A percentile compares a stretch with the other conserved stretches of the same genome.
Evolutionary conservation across 2,329 filamentous ascomycete genomes (phyloP).

Genomic region (Ophiostoma piceae): DNA sequence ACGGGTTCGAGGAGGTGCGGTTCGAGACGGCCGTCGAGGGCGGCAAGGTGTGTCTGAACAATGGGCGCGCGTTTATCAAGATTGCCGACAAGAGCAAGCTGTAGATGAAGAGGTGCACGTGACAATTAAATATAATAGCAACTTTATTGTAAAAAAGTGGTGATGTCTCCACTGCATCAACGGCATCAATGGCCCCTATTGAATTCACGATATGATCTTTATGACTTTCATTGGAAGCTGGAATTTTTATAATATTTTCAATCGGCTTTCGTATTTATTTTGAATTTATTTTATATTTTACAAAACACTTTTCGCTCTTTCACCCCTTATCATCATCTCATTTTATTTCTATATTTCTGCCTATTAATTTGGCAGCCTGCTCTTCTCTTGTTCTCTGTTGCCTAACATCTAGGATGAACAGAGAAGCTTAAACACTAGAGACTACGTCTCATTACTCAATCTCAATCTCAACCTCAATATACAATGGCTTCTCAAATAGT

Average conservation of each 20-base stretch:
- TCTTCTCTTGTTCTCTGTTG: background rate
- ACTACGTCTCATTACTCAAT: too few relatives aligned
- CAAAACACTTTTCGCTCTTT: too few relatives aligned
- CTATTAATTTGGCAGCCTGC: slow-evolving; percentile 1
- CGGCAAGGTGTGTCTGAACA: slow-evolving; percentile 80
- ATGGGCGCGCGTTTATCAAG: slow-evolving; percentile 76
- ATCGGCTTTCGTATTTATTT: background rate
- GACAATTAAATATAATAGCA: slow-evolving; percentile 16
- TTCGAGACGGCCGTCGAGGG: slow-evolving; percentile 74
- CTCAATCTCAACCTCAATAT: background rate
- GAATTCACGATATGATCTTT: background rate
- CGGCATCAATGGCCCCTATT: slow-evolving; percentile 1
- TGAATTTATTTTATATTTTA: background rate
- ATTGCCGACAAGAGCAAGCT: slow-evolving; percentile 60
- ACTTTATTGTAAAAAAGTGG: background rate
- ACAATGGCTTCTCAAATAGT: slow-evolving; percentile 31
- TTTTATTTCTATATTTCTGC: slow-evolving; percentile 9
- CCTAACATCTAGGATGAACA: background rate
- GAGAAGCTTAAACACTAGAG: background rate
- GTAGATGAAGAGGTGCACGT: slow-evolving; percentile 35
- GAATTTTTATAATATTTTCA: background rate
- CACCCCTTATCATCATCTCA: too few relatives aligned
- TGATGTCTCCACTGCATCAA: slow-evolving; percentile 8
- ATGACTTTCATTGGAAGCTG: too few relatives aligned
- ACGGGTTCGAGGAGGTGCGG: slow-evolving; percentile 73